Conservation (phyloP, 177 flowering plant species). For the Tripterygium wilfordii region DNA sequence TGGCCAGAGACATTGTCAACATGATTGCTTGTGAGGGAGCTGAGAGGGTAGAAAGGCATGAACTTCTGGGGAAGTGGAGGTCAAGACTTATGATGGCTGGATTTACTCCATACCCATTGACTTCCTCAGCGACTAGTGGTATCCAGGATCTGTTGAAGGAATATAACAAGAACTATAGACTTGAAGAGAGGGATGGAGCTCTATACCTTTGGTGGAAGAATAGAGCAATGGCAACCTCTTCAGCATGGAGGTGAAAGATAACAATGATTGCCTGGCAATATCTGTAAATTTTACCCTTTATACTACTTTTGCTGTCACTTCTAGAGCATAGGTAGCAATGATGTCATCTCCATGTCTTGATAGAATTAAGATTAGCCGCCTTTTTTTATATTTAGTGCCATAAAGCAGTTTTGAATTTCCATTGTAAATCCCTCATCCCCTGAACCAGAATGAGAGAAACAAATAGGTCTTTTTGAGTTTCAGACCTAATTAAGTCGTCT, state of each 20-base stretch:
- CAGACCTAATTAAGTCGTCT: no score
- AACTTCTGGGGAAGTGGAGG: constrained; percentile 59
- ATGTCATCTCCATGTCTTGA: no score
- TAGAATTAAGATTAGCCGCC: no score
- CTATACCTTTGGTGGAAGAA: constrained; percentile 52
- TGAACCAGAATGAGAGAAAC: no score
- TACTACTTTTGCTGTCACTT: no score
- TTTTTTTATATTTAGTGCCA: no score
- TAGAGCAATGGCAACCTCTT: constrained; percentile 39
- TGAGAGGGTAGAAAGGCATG: constrained; percentile 68
- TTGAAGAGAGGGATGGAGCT: constrained; percentile 38
- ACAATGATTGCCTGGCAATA: no score
- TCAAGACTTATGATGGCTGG: constrained; percentile 54
- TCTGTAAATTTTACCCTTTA: no score
- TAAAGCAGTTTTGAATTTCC: no score
- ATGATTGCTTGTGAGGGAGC: constrained; percentile 65
- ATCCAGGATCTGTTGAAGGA: constrained; percentile 36
- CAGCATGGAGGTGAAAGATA: constrained; percentile 61
- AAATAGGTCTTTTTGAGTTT: no score
- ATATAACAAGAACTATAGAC: constrained; percentile 30
- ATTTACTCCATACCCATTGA: constrained; percentile 33
- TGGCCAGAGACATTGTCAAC: constrained; percentile 69
- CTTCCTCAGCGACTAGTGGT: constrained; percentile 23
- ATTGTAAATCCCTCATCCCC: no score
- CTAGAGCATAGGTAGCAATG: no score